phyloP scores from a whole-genome alignment of 140 eudicot species.

The Oenanthe javanica region DNA sequence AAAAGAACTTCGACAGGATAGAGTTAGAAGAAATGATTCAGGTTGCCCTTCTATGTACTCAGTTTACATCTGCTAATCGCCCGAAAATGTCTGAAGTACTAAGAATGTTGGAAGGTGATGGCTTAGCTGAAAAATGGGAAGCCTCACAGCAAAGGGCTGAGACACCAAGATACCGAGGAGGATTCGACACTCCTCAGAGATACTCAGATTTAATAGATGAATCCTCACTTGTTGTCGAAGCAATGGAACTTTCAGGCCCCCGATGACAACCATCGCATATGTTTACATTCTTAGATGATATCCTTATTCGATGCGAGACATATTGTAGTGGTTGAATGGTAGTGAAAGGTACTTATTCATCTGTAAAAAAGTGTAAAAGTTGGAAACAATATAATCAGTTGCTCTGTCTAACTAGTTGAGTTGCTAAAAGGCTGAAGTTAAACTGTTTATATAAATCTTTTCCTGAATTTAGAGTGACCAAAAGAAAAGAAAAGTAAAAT shows the following conservation, averaged over 20 bases:
- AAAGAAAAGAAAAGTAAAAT: not conserved
- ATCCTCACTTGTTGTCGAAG: constrained; percentile 65
- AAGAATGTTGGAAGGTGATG: constrained; percentile 83
- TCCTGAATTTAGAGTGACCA: too few relatives aligned
- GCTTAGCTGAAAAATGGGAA: constrained; percentile 84
- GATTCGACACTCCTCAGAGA: constrained; percentile 38
- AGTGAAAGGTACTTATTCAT: constrained; percentile 10
- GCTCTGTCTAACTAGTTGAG: constrained; percentile 10
- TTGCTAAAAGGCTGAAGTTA: not conserved
- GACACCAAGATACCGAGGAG: constrained; percentile 49
- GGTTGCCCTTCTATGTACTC: constrained; percentile 78
- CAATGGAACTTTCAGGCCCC: constrained; percentile 96
- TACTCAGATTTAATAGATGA: constrained; percentile 69
- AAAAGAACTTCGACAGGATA: constrained; percentile 40
- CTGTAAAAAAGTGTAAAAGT: constrained; percentile 21
- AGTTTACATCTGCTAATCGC: constrained; percentile 51
- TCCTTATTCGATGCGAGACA: not conserved
- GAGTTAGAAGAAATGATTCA: constrained; percentile 81
- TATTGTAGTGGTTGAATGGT: constrained; percentile 9
- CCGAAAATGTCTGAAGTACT: constrained; percentile 87
- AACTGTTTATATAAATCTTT: not conserved
- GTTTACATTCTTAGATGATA: not conserved
- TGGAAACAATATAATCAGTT: constrained; percentile 6
- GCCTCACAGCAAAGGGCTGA: constrained; percentile 42
- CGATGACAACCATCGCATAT: constrained; percentile 26